Evolutionary conservation across 176 grass and related monocot species (phyloP).

Genomic region (Carex cristatella): DNA sequence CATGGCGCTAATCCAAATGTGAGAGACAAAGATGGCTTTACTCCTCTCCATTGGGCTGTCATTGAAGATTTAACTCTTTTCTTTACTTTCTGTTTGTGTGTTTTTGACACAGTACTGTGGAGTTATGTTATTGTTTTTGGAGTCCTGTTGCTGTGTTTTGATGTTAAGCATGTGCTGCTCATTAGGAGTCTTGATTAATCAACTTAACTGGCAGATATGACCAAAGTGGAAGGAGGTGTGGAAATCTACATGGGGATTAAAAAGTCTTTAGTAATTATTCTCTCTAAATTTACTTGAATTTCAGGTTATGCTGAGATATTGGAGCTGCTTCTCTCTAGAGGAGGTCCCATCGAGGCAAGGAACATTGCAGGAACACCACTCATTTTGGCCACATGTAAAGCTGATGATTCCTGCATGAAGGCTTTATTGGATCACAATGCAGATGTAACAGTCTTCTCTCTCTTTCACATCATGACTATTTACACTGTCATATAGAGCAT

Average conservation of each 20-base stretch:
- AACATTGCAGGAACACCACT: constrained; percentile 7
- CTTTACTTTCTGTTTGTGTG: neutral
- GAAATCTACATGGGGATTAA: neutral
- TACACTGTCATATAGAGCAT: neutral
- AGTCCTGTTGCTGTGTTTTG: neutral
- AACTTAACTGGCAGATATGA: neutral
- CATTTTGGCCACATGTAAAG: neutral
- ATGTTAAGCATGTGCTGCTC: neutral
- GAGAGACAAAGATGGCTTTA: constrained; percentile 14
- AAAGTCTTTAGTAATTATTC: neutral
- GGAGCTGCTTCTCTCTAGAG: neutral
- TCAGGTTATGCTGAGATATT: neutral
- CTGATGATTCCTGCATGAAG: neutral
- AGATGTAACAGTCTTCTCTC: neutral
- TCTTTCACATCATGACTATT: neutral
- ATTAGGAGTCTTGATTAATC: neutral
- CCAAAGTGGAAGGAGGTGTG: neutral
- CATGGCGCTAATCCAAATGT: constrained; percentile 33
- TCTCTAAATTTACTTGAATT: neutral
- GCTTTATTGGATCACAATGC: constrained; percentile 10
- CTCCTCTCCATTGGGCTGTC: constrained; percentile 36
- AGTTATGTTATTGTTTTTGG: neutral
- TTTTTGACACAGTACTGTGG: neutral
- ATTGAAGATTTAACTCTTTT: constrained; percentile 24
- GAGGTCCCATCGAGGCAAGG: neutral